A percentile compares a stretch with the other conserved stretches of the same genome.
Evolutionary conservation across 2,329 filamentous ascomycete species (phyloP).

Genomic region (Penicillium sp.): DNA sequence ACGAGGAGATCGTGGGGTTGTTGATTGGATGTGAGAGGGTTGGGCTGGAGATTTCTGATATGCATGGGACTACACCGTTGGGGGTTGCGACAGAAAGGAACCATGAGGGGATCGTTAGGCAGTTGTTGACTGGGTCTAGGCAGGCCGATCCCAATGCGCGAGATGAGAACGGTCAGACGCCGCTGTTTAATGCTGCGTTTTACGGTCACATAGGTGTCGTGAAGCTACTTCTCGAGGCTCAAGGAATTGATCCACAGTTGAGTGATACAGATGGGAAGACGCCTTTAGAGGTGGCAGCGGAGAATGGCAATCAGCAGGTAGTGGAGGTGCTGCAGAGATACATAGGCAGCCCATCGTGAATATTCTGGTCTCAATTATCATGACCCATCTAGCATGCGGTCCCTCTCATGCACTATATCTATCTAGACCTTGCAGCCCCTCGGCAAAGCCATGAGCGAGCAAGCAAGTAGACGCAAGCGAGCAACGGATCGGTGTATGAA

Average conservation of each 20-base stretch:
- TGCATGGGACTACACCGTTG: constrained; percentile 20
- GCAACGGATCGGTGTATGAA: background rate
- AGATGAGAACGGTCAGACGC: constrained; percentile 17
- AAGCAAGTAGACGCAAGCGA: background rate
- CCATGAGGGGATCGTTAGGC: constrained; percentile 8
- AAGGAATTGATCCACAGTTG: constrained; percentile 11
- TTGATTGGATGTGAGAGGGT: constrained; percentile 15
- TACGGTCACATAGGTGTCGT: constrained; percentile 15
- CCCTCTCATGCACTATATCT: background rate
- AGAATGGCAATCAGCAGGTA: background rate
- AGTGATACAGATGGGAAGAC: background rate
- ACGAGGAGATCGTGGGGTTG: constrained; percentile 12
- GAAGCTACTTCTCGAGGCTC: constrained; percentile 9
- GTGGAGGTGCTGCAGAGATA: background rate
- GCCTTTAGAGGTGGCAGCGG: background rate
- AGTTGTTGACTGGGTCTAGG: constrained; percentile 8
- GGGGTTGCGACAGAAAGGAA: constrained; percentile 12
- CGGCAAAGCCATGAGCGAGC: background rate
- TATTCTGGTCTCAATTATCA: background rate
- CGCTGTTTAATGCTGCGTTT: constrained; percentile 17
- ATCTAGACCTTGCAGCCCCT: background rate
- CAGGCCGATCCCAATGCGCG: constrained; percentile 17
- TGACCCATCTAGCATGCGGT: background rate
- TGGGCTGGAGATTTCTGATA: constrained; percentile 16
- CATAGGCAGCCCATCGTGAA: background rate